Evolutionary conservation across 1,284 basidiomycete species (phyloP).

Genomic region (Tilletia walkeri): DNA sequence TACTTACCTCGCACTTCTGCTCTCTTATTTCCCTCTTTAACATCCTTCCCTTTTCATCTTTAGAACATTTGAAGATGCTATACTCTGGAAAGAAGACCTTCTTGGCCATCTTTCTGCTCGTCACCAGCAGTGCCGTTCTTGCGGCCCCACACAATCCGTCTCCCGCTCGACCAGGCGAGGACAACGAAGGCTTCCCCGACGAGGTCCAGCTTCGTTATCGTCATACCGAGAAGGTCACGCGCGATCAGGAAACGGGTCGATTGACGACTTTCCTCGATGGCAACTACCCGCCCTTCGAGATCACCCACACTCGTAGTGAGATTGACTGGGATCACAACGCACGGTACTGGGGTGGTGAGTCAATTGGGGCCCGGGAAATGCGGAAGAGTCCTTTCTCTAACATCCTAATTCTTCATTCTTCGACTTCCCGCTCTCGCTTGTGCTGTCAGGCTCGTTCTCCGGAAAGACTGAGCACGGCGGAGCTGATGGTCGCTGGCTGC

Average conservation of each 20-base stretch:
- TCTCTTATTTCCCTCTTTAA: no score
- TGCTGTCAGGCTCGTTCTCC: neutral
- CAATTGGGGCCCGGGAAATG: neutral
- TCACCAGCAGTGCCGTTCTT: no score
- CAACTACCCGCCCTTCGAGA: constrained; percentile 13
- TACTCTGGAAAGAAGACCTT: no score
- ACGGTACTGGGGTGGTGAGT: neutral
- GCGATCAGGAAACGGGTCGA: neutral
- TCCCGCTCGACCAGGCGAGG: no score
- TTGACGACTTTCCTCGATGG: neutral
- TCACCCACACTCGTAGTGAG: neutral
- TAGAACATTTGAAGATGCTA: no score
- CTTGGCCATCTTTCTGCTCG: no score
- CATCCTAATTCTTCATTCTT: no score
- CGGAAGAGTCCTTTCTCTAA: neutral
- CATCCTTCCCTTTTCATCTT: no score
- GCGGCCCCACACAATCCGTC: no score
- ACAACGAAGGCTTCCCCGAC: neutral
- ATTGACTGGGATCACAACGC: constrained; percentile 6
- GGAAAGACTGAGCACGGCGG: neutral
- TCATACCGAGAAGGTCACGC: neutral
- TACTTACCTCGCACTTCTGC: no score
- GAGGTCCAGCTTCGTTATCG: neutral
- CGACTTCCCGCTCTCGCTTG: no score
- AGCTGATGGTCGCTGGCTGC: constrained; percentile 1